phyloP scores from a whole-genome alignment of 352 stramenopile species.

The Pythium pyrilobum region DNA sequence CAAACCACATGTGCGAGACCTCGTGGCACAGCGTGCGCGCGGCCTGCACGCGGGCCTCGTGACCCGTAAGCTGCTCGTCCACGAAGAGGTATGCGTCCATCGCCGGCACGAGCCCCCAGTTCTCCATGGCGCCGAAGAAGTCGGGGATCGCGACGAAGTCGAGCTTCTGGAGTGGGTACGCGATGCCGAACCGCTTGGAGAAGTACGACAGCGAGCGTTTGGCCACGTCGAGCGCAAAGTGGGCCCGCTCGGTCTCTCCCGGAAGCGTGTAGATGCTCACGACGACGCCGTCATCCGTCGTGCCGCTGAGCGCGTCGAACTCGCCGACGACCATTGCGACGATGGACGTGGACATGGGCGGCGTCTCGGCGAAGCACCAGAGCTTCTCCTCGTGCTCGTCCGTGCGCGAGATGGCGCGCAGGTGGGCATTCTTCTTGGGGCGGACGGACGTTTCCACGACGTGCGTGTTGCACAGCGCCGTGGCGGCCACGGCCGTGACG shows the following conservation, averaged over 20 bases:
- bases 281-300: conserved; percentile 85
- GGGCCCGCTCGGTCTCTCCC: conserved; percentile 84
- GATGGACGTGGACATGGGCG: conserved; percentile 97
- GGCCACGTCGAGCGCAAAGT: conserved; percentile 87
- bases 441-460: conserved; percentile 72
- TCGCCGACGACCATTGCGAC: conserved; percentile 94
- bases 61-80: conserved; percentile 45
- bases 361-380: conserved; percentile 87
- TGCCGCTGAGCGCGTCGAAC: conserved; percentile 92
- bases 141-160: conserved; percentile 96
- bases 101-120: conserved; percentile 94
- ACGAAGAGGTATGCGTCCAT: conserved; percentile 90
- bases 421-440: conserved; percentile 46
- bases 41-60: conserved; percentile 54
- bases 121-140: conserved; percentile 94
- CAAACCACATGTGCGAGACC: conserved; percentile 95
- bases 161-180: conserved; percentile 96
- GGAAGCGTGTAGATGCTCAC: conserved; percentile 94
- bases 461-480: conserved; percentile 96
- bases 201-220: conserved; percentile 65
- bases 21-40: conserved; percentile 96
- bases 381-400: conserved; percentile 43
- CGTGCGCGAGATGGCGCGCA: conserved; percentile 34
- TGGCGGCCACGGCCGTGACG: conserved; percentile 84
- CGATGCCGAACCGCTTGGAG: conserved; percentile 50